A percentile compares a stretch with the other conserved stretches of the same genome.
Conservation (phyloP, 2,329 filamentous ascomycete species). For the Fusarium newnesense region DNA sequence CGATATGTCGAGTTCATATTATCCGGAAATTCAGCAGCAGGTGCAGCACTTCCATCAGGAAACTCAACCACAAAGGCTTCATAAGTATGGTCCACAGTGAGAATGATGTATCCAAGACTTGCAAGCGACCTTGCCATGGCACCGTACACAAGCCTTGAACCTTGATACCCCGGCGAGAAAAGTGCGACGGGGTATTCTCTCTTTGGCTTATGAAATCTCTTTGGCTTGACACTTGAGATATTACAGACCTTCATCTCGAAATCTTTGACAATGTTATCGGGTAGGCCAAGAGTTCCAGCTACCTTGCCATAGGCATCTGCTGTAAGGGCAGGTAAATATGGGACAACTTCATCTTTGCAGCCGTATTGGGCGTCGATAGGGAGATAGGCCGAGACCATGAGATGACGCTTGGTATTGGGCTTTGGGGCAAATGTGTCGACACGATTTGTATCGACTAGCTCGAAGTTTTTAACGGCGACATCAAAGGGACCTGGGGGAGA, state of each 20-base stretch:
- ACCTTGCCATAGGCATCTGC: not conserved
- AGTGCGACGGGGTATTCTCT: constrained; percentile 35
- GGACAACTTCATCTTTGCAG: not conserved
- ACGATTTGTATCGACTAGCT: constrained; percentile 10
- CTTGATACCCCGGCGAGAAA: constrained; percentile 57
- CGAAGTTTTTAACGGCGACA: constrained; percentile 7
- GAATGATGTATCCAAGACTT: constrained; percentile 56
- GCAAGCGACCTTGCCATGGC: constrained; percentile 56
- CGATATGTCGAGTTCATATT: not conserved
- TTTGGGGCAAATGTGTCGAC: constrained; percentile 14
- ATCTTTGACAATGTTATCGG: not conserved
- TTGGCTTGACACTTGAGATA: constrained; percentile 1
- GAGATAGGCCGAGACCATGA: constrained; percentile 25
- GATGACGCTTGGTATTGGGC: constrained; percentile 2
- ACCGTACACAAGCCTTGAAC: constrained; percentile 54
- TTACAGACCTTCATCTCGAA: constrained; percentile 26
- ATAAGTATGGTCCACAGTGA: constrained; percentile 60
- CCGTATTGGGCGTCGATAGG: constrained; percentile 6
- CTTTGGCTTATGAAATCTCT: not conserved
- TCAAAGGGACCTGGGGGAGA: not conserved
- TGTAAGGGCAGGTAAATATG: not conserved
- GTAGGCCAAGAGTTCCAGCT: not conserved
- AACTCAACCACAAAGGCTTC: constrained; percentile 57
- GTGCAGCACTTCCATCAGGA: constrained; percentile 50
- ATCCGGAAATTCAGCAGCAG: not conserved